These are phyloP conservation scores for Santalum album DNA, from an alignment of 164 flowering plant genomes.

Conservation along the genomic window DNA sequence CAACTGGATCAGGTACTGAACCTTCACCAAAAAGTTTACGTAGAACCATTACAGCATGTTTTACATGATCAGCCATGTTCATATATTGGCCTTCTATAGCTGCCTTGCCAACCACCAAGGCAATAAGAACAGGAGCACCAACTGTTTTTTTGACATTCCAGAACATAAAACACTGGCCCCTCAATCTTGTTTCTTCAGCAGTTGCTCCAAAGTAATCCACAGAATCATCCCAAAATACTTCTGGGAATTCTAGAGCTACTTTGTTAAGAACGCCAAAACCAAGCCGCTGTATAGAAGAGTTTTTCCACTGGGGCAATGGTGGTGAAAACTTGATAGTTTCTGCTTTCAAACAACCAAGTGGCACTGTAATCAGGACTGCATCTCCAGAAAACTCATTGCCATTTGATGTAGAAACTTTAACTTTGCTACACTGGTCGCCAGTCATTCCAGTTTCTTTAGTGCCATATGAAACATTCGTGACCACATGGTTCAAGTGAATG, in stretches of 20 bases:
- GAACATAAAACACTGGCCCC: slow-evolving; percentile 98
- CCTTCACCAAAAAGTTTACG: slow-evolving; percentile 85
- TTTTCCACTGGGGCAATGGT: slow-evolving; percentile 81
- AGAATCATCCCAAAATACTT: slow-evolving; percentile 93
- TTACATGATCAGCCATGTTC: slow-evolving; percentile 68
- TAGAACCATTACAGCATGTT: slow-evolving; percentile 71
- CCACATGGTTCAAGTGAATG: slow-evolving; percentile 69
- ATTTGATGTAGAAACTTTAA: slow-evolving; percentile 65
- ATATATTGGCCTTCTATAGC: slow-evolving; percentile 65
- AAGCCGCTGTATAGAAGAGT: slow-evolving; percentile 66
- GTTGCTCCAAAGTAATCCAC: slow-evolving; percentile 99
- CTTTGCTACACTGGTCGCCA: slow-evolving; percentile 25
- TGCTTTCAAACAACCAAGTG: slow-evolving; percentile 96
- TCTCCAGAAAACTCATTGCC: slow-evolving; percentile 78
- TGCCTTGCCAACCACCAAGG: slow-evolving; percentile 93
- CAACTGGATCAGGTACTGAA: slow-evolving; percentile 83
- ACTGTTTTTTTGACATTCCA: slow-evolving; percentile 96
- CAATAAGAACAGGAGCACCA: slow-evolving; percentile 95
- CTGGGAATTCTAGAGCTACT: slow-evolving; percentile 80
- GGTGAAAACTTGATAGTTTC: slow-evolving; percentile 78
- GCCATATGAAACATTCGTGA: slow-evolving; percentile 53
- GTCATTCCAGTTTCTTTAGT: slow-evolving; percentile 14
- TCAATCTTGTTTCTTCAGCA: slow-evolving; percentile 67
- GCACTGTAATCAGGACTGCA: slow-evolving; percentile 84
- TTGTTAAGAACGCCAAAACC: slow-evolving; percentile 98